phyloP scores from a whole-genome alignment of 1,284 basidiomycete genomes.

The Irpex sp. region DNA sequence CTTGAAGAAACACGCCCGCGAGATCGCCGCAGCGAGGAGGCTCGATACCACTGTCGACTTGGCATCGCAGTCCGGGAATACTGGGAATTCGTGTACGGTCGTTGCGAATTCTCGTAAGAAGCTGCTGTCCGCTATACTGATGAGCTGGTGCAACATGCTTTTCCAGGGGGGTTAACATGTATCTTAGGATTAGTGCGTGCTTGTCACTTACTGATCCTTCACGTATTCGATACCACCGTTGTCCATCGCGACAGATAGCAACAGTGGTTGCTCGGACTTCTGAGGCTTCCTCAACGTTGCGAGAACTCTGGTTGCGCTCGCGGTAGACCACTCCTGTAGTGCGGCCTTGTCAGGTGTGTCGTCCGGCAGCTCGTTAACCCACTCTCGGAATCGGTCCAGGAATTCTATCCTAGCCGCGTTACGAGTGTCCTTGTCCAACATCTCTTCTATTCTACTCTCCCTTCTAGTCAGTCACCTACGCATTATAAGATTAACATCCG shows the following conservation, averaged over 20 bases:
- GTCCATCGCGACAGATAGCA: background rate
- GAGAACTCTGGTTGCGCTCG: background rate
- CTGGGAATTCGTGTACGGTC: background rate
- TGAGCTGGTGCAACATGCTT: conserved; percentile 2
- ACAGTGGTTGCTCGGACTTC: background rate
- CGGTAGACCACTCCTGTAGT: background rate
- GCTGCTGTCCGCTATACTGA: background rate
- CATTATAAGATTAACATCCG: background rate
- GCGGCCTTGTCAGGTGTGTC: background rate
- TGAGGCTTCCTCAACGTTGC: background rate
- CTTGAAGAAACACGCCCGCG: background rate
- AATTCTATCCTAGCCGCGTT: background rate
- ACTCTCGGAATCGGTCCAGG: background rate
- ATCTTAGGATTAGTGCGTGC: background rate
- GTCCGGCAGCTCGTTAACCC: background rate
- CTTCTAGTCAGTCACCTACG: background rate
- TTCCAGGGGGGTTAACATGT: background rate
- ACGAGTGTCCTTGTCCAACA: background rate
- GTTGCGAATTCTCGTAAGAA: conserved; percentile 3
- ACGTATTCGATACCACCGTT: background rate
- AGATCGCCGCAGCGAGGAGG: background rate
- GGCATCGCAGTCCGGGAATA: background rate
- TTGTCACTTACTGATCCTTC: background rate
- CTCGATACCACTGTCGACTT: background rate
- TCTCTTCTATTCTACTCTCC: background rate